Evolutionary conservation across 2,329 filamentous ascomycete genomes (phyloP), one percentile per base, ranked within the genome.

Genomic region (Venturia carpophila): DNA sequence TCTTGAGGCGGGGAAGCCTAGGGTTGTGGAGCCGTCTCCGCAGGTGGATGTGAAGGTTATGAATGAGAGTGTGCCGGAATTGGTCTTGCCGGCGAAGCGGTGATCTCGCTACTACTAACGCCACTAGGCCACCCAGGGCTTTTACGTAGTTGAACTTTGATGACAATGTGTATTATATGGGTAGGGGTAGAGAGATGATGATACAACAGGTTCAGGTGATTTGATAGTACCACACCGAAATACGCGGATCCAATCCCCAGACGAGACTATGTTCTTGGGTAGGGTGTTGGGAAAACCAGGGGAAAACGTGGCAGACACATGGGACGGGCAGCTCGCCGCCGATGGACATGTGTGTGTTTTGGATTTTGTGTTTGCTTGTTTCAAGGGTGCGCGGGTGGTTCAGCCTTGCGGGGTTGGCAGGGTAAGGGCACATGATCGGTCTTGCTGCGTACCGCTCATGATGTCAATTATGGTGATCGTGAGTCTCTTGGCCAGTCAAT

Each of bases 1-100:
- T 68, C 69, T 72, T 1, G 73, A 77, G 45, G 55, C 37, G 10
- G 56, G 52, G 6, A 62, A 62, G 9, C 60, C 60, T 34, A 45
- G 60, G 21, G 37, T 45, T 58, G 27, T 37, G 52, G 60, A 61
- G n/a, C 24, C 56, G 11, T 39, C 13, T 27, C 42, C 60, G 11
- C 42, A 61, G 60, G 60, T 30, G 5, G 15, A 6, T 21, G 21
- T 61, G 37, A 27, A 19, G 60, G 10, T 43, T n/a, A 45, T 42
- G 60, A 39, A n/a, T 42, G 34, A 27, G 42, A 45, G 37, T 45
- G 60, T 61, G 60, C 60, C 60, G 17, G 60, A 61, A 15, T 61
- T 61, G 39, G 24, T 61, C 37, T 39, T 61, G 17, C 60, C 60
- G 37, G 27, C 60, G 7, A 61, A n/a, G 39, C 47, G 60, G 43